Percentiles rank a stretch among this genome's conserved stretches.
These are phyloP conservation scores for Pholiota molesta DNA, from an alignment of 768 basidiomycete genomes.

Conservation along the genomic window DNA sequence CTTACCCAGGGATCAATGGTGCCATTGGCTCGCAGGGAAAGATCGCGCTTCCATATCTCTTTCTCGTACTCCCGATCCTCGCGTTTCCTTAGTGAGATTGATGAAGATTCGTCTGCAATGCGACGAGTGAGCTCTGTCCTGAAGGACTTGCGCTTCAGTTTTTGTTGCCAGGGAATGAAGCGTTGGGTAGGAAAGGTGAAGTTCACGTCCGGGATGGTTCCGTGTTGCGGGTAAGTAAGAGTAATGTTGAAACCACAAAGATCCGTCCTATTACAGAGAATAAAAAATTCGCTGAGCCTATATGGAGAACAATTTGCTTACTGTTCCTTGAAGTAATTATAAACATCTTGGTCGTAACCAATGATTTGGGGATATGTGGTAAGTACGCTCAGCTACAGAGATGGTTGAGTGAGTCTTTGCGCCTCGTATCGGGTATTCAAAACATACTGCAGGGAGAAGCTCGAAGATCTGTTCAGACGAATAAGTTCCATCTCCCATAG, in stretches of 20 bases:
- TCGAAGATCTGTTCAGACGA: conserved; percentile 52
- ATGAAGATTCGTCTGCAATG: conserved; percentile 18
- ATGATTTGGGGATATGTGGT: conserved; percentile 80
- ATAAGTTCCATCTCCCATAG: conserved; percentile 71
- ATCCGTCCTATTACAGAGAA: conserved; percentile 41
- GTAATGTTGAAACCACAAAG: conserved; percentile 70
- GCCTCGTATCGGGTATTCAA: background rate
- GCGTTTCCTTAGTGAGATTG: conserved; percentile 8
- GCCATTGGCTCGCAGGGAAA: conserved; percentile 51
- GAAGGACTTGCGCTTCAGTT: conserved; percentile 26
- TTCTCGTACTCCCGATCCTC: conserved; percentile 25
- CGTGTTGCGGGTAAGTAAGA: conserved; percentile 69
- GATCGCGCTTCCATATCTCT: conserved; percentile 48
- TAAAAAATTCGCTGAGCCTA: background rate
- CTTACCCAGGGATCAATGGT: conserved; percentile 59
- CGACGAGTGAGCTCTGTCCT: conserved; percentile 21
- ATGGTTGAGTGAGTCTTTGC: background rate
- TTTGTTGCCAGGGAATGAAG: conserved; percentile 33
- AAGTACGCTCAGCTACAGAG: conserved; percentile 51
- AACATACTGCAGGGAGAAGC: conserved; percentile 56
- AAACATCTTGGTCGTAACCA: conserved; percentile 67
- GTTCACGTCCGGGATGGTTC: conserved; percentile 47
- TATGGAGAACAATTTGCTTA: conserved; percentile 33
- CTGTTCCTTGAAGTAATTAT: conserved; percentile 71
- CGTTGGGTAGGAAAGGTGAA: conserved; percentile 37